Conservation (phyloP, 2,329 filamentous ascomycete genomes). For the Thelonectria olida region DNA sequence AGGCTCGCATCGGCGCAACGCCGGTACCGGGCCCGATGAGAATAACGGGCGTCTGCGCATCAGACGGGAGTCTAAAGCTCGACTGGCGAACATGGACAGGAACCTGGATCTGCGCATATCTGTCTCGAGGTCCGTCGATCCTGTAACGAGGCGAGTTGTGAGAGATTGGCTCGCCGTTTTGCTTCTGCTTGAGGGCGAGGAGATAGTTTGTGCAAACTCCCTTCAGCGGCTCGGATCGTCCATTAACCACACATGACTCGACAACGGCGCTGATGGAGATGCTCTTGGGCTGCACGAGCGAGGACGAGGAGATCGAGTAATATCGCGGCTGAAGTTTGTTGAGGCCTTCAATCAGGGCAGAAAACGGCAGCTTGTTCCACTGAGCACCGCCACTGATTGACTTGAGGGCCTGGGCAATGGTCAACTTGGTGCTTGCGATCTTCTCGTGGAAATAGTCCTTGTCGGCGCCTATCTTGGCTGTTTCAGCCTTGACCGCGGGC, state of each 20-base stretch:
- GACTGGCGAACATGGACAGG: slow-evolving; percentile 97
- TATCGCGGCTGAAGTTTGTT: slow-evolving; percentile 22
- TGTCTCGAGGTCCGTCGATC: slow-evolving; percentile 49
- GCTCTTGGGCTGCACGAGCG: slow-evolving; percentile 7
- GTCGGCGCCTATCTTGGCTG: slow-evolving; percentile 87
- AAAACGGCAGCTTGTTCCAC: slow-evolving; percentile 73
- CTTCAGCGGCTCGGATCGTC: not conserved
- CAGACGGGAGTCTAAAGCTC: slow-evolving; percentile 98
- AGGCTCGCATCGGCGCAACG: slow-evolving; percentile 94
- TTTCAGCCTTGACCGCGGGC: slow-evolving; percentile 84
- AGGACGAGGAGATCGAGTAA: slow-evolving; percentile 29
- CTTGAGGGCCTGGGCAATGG: slow-evolving; percentile 54
- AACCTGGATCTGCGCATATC: slow-evolving; percentile 94
- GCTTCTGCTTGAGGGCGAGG: slow-evolving; percentile 10
- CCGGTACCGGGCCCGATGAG: slow-evolving; percentile 97
- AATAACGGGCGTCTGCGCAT: slow-evolving; percentile 91
- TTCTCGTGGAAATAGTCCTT: slow-evolving; percentile 95
- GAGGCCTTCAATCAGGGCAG: slow-evolving; percentile 13
- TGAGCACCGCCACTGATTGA: slow-evolving; percentile 79
- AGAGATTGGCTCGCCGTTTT: not conserved
- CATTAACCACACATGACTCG: not conserved
- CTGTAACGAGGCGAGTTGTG: not conserved
- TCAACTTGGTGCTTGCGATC: slow-evolving; percentile 73
- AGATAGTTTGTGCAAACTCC: slow-evolving; percentile 20
- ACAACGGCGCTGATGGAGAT: slow-evolving; percentile 18